Conservation (phyloP, 192 early-diverging fungal genomes). For the Fimicolochytrium jonesii region DNA sequence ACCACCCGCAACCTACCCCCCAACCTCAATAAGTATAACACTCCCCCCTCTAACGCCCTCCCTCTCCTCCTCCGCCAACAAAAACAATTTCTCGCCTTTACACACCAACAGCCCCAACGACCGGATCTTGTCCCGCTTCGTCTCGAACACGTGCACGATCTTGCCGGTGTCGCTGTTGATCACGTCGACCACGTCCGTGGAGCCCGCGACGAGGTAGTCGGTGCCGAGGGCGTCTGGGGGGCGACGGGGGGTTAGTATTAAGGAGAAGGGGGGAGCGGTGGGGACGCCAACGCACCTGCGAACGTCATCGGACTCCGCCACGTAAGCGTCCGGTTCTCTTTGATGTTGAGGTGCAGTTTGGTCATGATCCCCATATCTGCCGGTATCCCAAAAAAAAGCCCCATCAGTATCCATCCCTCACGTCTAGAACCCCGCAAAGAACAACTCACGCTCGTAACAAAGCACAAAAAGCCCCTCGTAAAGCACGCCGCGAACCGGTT, state of each 20-base stretch:
- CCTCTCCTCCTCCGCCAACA: slow-evolving; percentile 51
- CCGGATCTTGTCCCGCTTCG: slow-evolving; percentile 46
- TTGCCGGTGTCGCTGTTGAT: slow-evolving; percentile 44
- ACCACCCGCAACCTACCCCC: too few relatives aligned
- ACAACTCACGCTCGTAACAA: slow-evolving; percentile 41
- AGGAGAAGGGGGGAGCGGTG: not conserved
- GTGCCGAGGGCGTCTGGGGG: slow-evolving; percentile 37
- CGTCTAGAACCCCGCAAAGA: not conserved
- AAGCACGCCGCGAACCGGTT: slow-evolving; percentile 31
- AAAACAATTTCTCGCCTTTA: slow-evolving; percentile 32
- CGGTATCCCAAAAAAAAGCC: not conserved
- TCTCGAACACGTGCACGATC: slow-evolving; percentile 55
- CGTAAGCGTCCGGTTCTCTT: slow-evolving; percentile 28
- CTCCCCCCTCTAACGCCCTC: slow-evolving; percentile 35
- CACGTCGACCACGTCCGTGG: slow-evolving; percentile 47
- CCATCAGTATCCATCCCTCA: not conserved
- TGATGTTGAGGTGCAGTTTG: slow-evolving; percentile 24
- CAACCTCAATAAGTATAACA: slow-evolving; percentile 40
- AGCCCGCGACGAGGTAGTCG: slow-evolving; percentile 47
- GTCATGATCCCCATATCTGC: slow-evolving; percentile 34
- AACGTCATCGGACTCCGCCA: slow-evolving; percentile 53
- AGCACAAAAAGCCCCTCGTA: slow-evolving; percentile 30
- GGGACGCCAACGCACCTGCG: slow-evolving; percentile 19
- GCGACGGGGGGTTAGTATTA: slow-evolving; percentile 14
- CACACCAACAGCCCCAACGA: slow-evolving; percentile 34